Evolutionary conservation across 257 asterid species (phyloP).

Genomic region (Cruciata laevipes): DNA sequence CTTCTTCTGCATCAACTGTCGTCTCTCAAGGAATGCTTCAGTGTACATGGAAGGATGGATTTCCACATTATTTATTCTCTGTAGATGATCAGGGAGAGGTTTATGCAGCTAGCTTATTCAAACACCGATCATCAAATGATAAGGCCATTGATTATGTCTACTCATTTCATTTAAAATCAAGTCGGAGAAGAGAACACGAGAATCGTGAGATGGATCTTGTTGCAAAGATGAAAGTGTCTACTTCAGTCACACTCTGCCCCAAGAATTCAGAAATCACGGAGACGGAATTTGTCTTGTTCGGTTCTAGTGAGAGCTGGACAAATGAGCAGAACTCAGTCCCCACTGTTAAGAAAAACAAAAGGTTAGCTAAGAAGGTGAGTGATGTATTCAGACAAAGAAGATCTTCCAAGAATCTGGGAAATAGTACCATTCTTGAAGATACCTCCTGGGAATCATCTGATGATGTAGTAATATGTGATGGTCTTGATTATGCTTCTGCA

Average conservation of each 20-base stretch:
- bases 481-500: constrained; percentile 17
- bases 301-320: constrained; percentile 25
- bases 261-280: constrained; percentile 47
- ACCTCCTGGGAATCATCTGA: constrained; percentile 35
- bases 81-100: constrained; percentile 66
- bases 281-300: constrained; percentile 56
- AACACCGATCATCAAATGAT: constrained; percentile 36
- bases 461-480: constrained; percentile 16
- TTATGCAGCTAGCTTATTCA: constrained; percentile 42
- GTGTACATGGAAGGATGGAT: constrained; percentile 65
- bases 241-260: constrained; percentile 43
- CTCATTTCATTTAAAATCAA: constrained; percentile 47
- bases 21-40: constrained; percentile 75
- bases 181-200: constrained; percentile 37
- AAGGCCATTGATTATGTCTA: constrained; percentile 56
- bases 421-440: constrained; percentile 40
- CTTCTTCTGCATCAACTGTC: constrained; percentile 34
- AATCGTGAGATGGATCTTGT: constrained; percentile 30
- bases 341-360: constrained; percentile 34
- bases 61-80: constrained; percentile 53
- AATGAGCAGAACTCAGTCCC: constrained; percentile 34
- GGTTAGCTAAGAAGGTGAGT: constrained; percentile 42
- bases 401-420: constrained; percentile 31
- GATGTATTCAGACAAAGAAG: constrained; percentile 44
- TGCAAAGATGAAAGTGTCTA: constrained; percentile 74